Base-by-base conservation (phyloP, 31 red algal species). In the Asparagopsis taxiformis region DNA sequence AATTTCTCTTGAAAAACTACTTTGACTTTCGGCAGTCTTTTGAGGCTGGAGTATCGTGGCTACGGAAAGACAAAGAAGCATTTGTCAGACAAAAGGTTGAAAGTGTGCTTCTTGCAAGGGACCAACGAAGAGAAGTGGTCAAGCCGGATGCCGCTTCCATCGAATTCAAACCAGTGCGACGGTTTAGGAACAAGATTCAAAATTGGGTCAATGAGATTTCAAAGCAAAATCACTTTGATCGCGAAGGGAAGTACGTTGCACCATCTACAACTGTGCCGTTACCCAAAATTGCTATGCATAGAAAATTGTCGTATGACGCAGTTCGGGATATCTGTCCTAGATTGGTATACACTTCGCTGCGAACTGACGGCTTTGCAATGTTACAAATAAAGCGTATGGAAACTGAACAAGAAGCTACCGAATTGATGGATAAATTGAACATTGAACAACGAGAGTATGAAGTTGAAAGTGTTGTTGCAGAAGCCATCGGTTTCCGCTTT, bases 21-120 rank as follows among this genome's bases (percentile, higher is more conserved):
- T 92, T 92, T 68, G 73, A 92, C 58, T 92, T 92, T 68, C 51
- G 46, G 3, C 72, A 82, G 17, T 53, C 35, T 10, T 84, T 84
- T 35, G n/a, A 25, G 16, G 49, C 46, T 13, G 89, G 89, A 34
- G 53, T 82, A 38, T 56, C 75, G 10, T 91, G 87, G 87, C 38
- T 91, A 6, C 67, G 76, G 23, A 56, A 54, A 33, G 71, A 75
- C 21, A 57, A 74, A 4, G 87, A 91, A 33, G 49, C n/a, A 19
- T 15, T 57, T 30, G 34, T 77, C 1, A 39, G 78, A 23, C 51
- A 72, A 19, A 23, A 66, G 61, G 66, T 88, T 28, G 2, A 39
- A 4, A 37, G 62, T 22, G 53, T 57, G 17, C 54, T 74, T 41
- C 60, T 37, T 31, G 75, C 44, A 35, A 38, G 61, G 15, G 2